Evolutionary conservation across 148 eudicot genomes (phyloP), one percentile per base, ranked within the genome.

Genomic region (Selenicereus undatus): DNA sequence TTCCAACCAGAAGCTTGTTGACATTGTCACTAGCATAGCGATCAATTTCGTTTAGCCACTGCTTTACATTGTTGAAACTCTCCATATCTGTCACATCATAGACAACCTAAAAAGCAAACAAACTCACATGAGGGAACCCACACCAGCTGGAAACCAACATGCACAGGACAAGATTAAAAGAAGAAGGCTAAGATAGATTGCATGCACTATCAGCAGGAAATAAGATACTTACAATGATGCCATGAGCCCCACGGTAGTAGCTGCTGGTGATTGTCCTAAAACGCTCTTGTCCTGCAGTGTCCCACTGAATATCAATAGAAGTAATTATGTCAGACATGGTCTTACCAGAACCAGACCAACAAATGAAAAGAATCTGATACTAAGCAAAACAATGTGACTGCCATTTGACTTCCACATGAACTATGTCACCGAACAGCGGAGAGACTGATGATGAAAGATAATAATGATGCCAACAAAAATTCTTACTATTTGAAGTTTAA

Each of bases 41-140:
- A 80, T 91, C 95, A 62, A 91, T 88, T 83, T 91, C 95, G 81
- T 83, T 90, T 22, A 91, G 86, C 94, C 94, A 91, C 81, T 88
- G 91, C 85, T 90, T 91, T 74, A 91, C 90, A 64, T 91, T 92
- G 86, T 92, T 88, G 84, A 92, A 92, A 82, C 95, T 92, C 71
- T 89, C 95, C 87, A 89, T 84, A 75, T 91, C 95, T 32, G 93
- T 92, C 62, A 90, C 93, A 82, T 92, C 93, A 86, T 92, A 92
- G 82, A 92, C 95, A 70, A 92, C 95, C 95, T 92, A 79, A n/a
- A 29, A 80, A n/a, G 27, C 76, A 70, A 22, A 62, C 10, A 56
- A 66, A 79, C 17, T 45, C 0, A 35, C 12, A 79, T 85, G 50
- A 85, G 84, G 76, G 78, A 60, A 71, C 66, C 51, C 77, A 58